Base-by-base conservation (phyloP, 345 rosid species). In the Populus alba region DNA sequence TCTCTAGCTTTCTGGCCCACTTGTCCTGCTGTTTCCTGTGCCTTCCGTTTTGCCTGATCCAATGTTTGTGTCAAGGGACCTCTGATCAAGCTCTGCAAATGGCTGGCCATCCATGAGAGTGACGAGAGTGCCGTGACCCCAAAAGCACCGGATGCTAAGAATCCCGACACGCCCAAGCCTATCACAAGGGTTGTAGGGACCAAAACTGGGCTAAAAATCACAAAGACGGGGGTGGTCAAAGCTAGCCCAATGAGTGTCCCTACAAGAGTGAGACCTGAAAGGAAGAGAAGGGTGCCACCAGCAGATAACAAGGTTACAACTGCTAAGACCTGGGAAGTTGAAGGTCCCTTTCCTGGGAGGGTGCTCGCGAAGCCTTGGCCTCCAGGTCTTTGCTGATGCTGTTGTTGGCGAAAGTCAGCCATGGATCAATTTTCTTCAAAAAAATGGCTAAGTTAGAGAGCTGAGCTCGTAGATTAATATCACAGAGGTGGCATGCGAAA, bases 181-280 rank as follows among this genome's bases (percentile, higher is more conserved):
- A 93, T 68, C 7, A 72, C 81, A 17, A 92, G 75, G 17, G 89
- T 88, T 0, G 98, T 92, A 1, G 99, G 94, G 38, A 93, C 92
- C 4, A 95, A 78, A 53, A 95, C 87, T 0, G 94, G 99, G 86
- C 98, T 93, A 86, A 87, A 92, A 69, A 95, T 76, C 57, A 95
- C 57, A 51, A 95, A 86, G 47, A 92, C 71, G 1, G 97, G 96
- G 15, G 92, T 89, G 33, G 92, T 77, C 45, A 92, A 76, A 10
- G 84, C 77, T 22, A 91, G 86, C 62, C 91, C 97, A 10, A 89
- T 90, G 17, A 92, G 70, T 6, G 97, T 85, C n/a, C 90, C 93
- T 0, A 87, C 79, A 33, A 93, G 83, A n/a, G 90, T 86, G 74
- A 92, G 33, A 10, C 96, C 98, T 2, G 96, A 87, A 4, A 93